phyloP scores from a whole-genome alignment of 2,329 filamentous ascomycete genomes.

The Leptographium procerum region DNA sequence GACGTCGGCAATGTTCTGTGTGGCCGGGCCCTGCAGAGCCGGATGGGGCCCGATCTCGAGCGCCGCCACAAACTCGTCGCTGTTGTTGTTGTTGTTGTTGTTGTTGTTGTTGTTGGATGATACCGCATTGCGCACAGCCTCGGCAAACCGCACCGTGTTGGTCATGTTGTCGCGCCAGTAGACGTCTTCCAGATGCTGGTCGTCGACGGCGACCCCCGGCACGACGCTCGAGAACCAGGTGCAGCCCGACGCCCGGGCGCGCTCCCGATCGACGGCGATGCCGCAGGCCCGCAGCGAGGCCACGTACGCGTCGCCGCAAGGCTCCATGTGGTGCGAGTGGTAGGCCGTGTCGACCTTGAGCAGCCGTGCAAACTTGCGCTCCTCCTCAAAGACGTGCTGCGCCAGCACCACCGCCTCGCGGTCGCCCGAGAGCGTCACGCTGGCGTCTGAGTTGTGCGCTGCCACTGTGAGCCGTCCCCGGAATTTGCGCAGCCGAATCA shows the following conservation, averaged over 20 bases:
- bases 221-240: not conserved
- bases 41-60: constrained; percentile 20
- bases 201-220: not conserved
- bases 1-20: not conserved
- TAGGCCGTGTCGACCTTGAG: constrained; percentile 29
- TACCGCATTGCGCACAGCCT: constrained; percentile 7
- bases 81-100: not conserved
- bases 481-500: no score
- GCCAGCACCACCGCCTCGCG: constrained; percentile 17
- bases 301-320: constrained; percentile 4
- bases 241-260: no score
- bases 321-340: constrained; percentile 27
- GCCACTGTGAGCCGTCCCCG: no score
- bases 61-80: constrained; percentile 9
- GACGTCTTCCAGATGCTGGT: not conserved
- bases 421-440: constrained; percentile 14
- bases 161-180: not conserved
- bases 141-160: not conserved
- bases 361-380: constrained; percentile 17
- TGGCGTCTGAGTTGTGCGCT: not conserved
- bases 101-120: not conserved
- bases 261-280: no score
- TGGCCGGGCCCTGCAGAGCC: constrained; percentile 13
- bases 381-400: constrained; percentile 11
- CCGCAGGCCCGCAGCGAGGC: not conserved